These are phyloP conservation scores for Agarophyton chilense DNA, from an alignment of 23 red algal species.

Conservation along the genomic window DNA sequence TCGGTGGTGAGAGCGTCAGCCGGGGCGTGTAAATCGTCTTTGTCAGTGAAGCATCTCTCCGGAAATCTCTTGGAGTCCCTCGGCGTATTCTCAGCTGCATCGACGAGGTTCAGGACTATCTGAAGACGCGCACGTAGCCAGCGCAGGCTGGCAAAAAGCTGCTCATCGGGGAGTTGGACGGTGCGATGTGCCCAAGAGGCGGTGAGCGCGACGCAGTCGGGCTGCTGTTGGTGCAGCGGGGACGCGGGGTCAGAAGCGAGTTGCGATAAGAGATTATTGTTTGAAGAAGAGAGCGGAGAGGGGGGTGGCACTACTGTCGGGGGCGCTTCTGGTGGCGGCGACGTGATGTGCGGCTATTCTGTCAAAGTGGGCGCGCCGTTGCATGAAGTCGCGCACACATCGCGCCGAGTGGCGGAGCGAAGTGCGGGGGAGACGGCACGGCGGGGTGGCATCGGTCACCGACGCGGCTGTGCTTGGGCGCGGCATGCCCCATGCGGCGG, in stretches of 20 bases:
- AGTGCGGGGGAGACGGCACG: conserved; percentile 33
- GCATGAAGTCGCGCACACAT: background rate
- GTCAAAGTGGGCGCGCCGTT: conserved; percentile 15
- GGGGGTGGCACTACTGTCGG: background rate
- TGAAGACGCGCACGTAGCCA: background rate
- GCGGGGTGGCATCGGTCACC: conserved; percentile 7
- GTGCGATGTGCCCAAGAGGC: conserved; percentile 6
- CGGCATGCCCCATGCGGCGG: background rate
- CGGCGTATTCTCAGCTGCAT: conserved; percentile 26
- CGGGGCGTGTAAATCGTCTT: too few relatives aligned
- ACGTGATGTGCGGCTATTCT: too few relatives aligned
- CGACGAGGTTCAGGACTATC: background rate
- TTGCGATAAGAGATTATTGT: background rate
- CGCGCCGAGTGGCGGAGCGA: conserved; percentile 16
- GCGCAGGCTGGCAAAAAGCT: background rate
- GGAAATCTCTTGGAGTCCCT: too few relatives aligned
- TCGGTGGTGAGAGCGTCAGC: too few relatives aligned
- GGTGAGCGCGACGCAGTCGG: background rate
- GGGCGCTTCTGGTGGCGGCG: background rate
- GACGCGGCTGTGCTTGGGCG: too few relatives aligned
- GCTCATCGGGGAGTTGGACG: background rate
- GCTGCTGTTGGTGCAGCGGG: background rate
- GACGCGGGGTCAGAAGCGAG: background rate
- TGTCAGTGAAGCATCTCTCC: too few relatives aligned
- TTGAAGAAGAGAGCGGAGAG: background rate